Evolutionary conservation across 768 basidiomycete species (phyloP).

Genomic region (Russula sp.): DNA sequence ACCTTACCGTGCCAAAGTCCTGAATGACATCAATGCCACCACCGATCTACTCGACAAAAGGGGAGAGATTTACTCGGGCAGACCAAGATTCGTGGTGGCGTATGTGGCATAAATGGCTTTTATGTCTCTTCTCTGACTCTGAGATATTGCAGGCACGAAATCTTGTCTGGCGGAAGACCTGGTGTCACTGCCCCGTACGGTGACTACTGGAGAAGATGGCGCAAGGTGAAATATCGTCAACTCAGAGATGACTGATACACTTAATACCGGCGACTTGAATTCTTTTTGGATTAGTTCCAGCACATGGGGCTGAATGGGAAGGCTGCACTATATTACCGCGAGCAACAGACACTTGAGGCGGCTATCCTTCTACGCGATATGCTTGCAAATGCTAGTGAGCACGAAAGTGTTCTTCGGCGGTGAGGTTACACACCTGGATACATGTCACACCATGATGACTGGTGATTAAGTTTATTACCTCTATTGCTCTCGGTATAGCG

Average conservation of each 20-base stretch:
- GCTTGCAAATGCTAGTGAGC: neutral
- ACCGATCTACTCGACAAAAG: conserved; percentile 24
- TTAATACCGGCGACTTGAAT: neutral
- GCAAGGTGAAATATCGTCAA: conserved; percentile 4
- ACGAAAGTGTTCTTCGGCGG: conserved; percentile 10
- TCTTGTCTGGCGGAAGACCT: conserved; percentile 21
- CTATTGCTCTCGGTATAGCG: conserved; percentile 12
- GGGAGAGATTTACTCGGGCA: conserved; percentile 27
- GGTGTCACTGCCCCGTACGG: conserved; percentile 19
- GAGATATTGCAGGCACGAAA: conserved; percentile 16
- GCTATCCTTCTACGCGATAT: conserved; percentile 18
- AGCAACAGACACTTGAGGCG: conserved; percentile 21
- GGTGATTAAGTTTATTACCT: conserved; percentile 15
- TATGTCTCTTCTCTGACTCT: neutral
- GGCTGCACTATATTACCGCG: conserved; percentile 11
- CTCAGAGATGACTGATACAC: neutral
- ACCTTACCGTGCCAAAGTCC: conserved; percentile 12
- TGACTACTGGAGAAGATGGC: conserved; percentile 22
- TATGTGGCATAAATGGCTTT: too few species aligned
- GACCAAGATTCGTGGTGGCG: conserved; percentile 19
- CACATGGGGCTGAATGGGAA: conserved; percentile 21
- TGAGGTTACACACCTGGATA: conserved; percentile 1
- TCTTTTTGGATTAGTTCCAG: conserved; percentile 15
- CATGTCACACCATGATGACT: too few species aligned
- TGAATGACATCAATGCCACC: conserved; percentile 13